Percentiles rank a stretch among this genome's conserved stretches.
These are phyloP conservation scores for Xylariaceae sp. DNA, from an alignment of 2,329 filamentous ascomycete genomes.

Conservation along the genomic window DNA sequence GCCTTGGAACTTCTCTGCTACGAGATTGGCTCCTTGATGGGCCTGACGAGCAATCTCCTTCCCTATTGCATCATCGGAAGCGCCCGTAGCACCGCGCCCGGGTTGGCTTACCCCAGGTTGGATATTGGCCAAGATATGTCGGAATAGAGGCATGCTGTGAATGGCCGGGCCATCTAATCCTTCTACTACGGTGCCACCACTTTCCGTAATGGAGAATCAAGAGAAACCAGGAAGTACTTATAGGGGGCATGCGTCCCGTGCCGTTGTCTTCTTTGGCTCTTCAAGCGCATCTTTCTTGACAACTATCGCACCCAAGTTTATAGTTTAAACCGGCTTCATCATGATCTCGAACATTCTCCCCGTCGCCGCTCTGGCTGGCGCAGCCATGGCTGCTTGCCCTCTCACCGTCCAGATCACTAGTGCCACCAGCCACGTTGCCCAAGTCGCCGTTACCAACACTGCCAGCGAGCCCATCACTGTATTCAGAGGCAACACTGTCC, in stretches of 20 bases:
- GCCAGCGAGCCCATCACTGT: constrained; percentile 29
- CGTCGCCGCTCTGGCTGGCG: constrained; percentile 29
- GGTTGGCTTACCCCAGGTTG: constrained; percentile 11
- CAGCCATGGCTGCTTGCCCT: constrained; percentile 32
- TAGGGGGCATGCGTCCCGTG: not conserved
- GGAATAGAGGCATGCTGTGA: constrained; percentile 20
- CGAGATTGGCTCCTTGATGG: constrained; percentile 20
- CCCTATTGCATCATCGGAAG: constrained; percentile 28
- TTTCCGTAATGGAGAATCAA: not conserved
- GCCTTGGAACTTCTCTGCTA: not conserved
- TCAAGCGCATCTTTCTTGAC: constrained; percentile 4
- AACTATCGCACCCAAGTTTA: constrained; percentile 5
- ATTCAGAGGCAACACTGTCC: constrained; percentile 32
- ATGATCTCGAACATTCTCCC: constrained; percentile 33
- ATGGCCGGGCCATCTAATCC: constrained; percentile 18
- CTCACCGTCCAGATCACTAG: constrained; percentile 30
- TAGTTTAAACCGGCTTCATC: constrained; percentile 5
- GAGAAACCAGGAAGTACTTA: constrained; percentile 21
- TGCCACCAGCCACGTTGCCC: constrained; percentile 22
- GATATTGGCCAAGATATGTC: constrained; percentile 26
- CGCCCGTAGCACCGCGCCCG: constrained; percentile 17
- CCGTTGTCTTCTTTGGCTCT: not conserved
- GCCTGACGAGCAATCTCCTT: constrained; percentile 22
- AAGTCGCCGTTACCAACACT: constrained; percentile 32
- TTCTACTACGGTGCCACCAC: not conserved